Conservation (phyloP, 2,329 filamentous ascomycete species). For the Aciculosporium take region DNA sequence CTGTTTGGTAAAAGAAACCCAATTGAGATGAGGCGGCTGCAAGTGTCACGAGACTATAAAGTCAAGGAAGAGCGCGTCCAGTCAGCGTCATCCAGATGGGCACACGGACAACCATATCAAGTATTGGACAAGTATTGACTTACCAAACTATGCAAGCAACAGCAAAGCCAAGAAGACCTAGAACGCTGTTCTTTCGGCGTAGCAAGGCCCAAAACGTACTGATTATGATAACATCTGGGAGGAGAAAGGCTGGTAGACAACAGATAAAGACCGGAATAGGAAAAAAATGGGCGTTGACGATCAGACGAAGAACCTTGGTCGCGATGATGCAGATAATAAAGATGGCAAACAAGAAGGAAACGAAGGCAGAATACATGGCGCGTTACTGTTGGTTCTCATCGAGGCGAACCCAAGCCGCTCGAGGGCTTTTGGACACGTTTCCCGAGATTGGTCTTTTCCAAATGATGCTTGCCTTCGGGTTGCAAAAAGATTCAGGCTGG, state of each 20-base stretch:
- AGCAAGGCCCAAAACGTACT: constrained; percentile 14
- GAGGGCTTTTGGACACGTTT: background rate
- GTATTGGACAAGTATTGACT: constrained; percentile 4
- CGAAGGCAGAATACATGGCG: constrained; percentile 9
- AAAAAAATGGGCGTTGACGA: constrained; percentile 14
- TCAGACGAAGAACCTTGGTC: constrained; percentile 17
- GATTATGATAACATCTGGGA: constrained; percentile 15
- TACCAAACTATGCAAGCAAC: constrained; percentile 15
- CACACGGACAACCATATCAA: too few species aligned
- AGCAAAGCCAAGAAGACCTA: constrained; percentile 10
- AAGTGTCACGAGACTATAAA: constrained; percentile 13
- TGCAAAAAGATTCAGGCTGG: background rate
- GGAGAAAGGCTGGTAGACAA: constrained; percentile 18
- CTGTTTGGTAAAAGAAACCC: constrained; percentile 18
- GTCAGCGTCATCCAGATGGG: background rate
- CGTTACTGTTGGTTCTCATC: constrained; percentile 3
- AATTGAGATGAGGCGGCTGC: constrained; percentile 18
- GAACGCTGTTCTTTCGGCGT: constrained; percentile 11
- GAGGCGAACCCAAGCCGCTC: background rate
- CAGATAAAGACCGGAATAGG: constrained; percentile 16
- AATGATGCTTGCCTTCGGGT: background rate
- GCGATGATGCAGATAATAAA: constrained; percentile 16
- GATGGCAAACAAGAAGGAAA: constrained; percentile 16
- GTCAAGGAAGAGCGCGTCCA: background rate
- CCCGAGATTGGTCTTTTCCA: too few species aligned